Evolutionary conservation across 768 basidiomycete genomes (phyloP), one percentile per base, ranked within the genome.

Genomic region (Boletus barrowsii): DNA sequence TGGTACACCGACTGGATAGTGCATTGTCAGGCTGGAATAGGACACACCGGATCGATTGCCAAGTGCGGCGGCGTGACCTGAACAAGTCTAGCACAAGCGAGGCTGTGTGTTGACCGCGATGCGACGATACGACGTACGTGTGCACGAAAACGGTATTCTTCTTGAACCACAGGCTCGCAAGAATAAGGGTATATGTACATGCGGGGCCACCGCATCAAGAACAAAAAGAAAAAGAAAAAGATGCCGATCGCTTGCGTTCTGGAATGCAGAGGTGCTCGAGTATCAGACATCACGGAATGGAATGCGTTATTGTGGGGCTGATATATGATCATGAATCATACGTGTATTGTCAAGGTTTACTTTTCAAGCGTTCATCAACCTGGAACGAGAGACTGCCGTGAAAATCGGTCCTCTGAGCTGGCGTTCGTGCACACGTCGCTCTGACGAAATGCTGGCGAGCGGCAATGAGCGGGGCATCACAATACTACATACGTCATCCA

Each of bases 221-320:
- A n/a, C 32, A 26, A 18, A 45, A 29, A 24, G 4, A 18, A 30
- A 33, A 18, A 29, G 3, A 10, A n/a, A 10, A 22, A 42, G 33
- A 6, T 3, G 15, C 39, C 32, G 52, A 50, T 33, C 47, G 24
- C 17, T 35, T 15, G 33, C 11, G n/a, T 22, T 35, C 22, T 18
- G 30, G 18, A 42, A 26, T 20, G 37, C 9, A 42, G 26, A 26
- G 35, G 8, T 9, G 9, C 29, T 9, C 29, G 32, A 32, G n/a
- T n/a, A 35, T 50, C 35, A 50, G 26, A 10, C 33, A 53, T 47
- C 51, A 29, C 17, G 22, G 47, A 48, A 56, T 49, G 36, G 55
- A 56, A n/a, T 30, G 39, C 29, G 10, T 15, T 15, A 37, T 15
- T 10, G 32, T 24, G 24, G 52, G 20, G 32, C 30, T 26, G 18